Conservation (phyloP, 805 yeast species). For the Zygotorulaspora sp. region DNA sequence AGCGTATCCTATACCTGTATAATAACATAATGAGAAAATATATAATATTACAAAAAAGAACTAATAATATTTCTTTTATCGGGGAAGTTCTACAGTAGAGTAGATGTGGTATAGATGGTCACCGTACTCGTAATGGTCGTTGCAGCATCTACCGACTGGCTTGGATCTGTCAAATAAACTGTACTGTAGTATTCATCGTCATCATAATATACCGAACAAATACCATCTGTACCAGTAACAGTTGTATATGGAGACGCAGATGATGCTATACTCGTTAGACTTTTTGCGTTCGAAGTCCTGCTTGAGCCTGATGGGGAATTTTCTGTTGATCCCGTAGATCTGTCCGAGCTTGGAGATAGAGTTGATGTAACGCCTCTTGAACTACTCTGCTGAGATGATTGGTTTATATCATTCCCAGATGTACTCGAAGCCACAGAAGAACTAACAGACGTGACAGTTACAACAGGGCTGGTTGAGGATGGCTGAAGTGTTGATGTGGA, state of each 20-base stretch:
- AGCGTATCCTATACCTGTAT: no score
- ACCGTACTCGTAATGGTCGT: slow-evolving; percentile 34
- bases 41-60: slow-evolving; percentile 1
- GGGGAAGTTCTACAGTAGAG: slow-evolving; percentile 4
- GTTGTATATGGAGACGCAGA: slow-evolving; percentile 13
- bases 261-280: slow-evolving; percentile 9
- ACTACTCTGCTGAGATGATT: slow-evolving; percentile 1
- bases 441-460: not conserved
- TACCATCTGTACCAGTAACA: slow-evolving; percentile 20
- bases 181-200: slow-evolving; percentile 33
- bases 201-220: slow-evolving; percentile 26
- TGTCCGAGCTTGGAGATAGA: slow-evolving; percentile 1
- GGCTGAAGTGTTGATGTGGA: no score
- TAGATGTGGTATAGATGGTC: slow-evolving; percentile 24
- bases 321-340: slow-evolving; percentile 1
- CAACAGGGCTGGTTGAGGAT: no score
- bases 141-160: slow-evolving; percentile 34
- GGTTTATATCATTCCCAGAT: not conserved
- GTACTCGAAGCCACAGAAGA: slow-evolving; percentile 1
- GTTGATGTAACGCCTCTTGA: slow-evolving; percentile 1
- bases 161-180: slow-evolving; percentile 26
- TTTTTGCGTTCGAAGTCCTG: slow-evolving; percentile 8
- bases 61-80: no score
- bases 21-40: slow-evolving; percentile 1
- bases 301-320: slow-evolving; percentile 3